A percentile compares a stretch with the other conserved stretches of the same genome.
Evolutionary conservation across 2,329 filamentous ascomycete species (phyloP).

Genomic region (Arthrobotrys megalospora): DNA sequence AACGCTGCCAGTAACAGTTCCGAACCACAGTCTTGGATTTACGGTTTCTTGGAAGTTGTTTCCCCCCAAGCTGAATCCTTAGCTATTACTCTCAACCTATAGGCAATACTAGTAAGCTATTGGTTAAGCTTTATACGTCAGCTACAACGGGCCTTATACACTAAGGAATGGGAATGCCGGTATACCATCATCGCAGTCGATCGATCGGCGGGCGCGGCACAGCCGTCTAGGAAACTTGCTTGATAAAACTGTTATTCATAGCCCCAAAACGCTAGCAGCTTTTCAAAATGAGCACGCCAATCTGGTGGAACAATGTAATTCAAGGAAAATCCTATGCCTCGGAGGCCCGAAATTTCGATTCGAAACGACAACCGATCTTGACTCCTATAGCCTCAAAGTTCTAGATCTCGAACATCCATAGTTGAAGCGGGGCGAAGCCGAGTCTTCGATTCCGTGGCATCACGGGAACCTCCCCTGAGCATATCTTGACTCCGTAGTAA

Average conservation of each 20-base stretch:
- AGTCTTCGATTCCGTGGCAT: conserved; percentile 11
- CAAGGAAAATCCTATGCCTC: conserved; percentile 9
- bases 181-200: neutral
- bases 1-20: neutral
- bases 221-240: neutral
- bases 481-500: neutral
- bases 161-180: neutral
- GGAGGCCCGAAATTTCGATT: neutral
- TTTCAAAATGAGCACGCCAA: conserved; percentile 11
- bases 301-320: conserved; percentile 13
- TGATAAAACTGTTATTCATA: neutral
- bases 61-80: neutral
- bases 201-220: neutral
- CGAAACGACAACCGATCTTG: neutral
- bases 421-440: neutral
- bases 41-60: neutral
- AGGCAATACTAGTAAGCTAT: neutral
- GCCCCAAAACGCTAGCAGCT: neutral
- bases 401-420: neutral
- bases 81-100: too few species aligned
- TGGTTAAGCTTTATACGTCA: conserved; percentile 10
- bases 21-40: neutral
- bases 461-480: conserved; percentile 1
- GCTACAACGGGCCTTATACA: neutral
- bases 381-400: conserved; percentile 3